Base-by-base conservation (phyloP, 2,329 filamentous ascomycete species). In the Paecilomyces sp. region DNA sequence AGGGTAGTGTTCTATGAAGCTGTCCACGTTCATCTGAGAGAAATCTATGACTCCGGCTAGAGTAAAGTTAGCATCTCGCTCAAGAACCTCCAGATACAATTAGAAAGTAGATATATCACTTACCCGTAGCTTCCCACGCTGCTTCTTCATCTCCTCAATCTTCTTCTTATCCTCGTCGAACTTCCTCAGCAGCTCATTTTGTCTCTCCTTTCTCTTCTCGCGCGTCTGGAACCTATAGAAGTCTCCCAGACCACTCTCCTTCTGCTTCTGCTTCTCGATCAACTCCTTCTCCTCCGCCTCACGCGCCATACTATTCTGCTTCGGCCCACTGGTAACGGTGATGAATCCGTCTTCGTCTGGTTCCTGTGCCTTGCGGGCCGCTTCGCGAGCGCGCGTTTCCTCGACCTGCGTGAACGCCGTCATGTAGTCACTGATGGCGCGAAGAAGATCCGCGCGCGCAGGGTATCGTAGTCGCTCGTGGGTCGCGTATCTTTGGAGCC, bases 291-390 rank as follows among this genome's bases (percentile, higher is more conserved):
- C 85, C 67, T 89, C 91, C 66, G 88, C 88, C 62, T 86, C 82
- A 58, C 87, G 84, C 1, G 90, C 92, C 1, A 90, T 87, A n/a
- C 88, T 89, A 6, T 82, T 82, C 60, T 88, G 81, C 61, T 83
- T 82, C 47, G 90, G 89, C 28, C 92, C 92, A 58, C 90, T 84
- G 1, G 88, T 89, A 25, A 99, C 94, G 3, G 92, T 97, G 55
- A 97, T 84, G 72, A 99, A 99, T 1, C 94, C 94, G 74, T 99
- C 94, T 70, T 91, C 92, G 73, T 99, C 94, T 0, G 93, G 91
- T 68, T 91, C 87, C 66, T 89, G 88, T 62, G 90, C 86, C 62
- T 88, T 79, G 58, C 83, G 71, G 77, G 88, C 70, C 80, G 82
- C 77, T 79, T 87, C 64, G 70, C 82, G 66, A 80, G 87, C 75